Evolutionary conservation across 2,329 filamentous ascomycete species (phyloP), one percentile per base, ranked within the genome.

Genomic region (Aureobasidium sp.): DNA sequence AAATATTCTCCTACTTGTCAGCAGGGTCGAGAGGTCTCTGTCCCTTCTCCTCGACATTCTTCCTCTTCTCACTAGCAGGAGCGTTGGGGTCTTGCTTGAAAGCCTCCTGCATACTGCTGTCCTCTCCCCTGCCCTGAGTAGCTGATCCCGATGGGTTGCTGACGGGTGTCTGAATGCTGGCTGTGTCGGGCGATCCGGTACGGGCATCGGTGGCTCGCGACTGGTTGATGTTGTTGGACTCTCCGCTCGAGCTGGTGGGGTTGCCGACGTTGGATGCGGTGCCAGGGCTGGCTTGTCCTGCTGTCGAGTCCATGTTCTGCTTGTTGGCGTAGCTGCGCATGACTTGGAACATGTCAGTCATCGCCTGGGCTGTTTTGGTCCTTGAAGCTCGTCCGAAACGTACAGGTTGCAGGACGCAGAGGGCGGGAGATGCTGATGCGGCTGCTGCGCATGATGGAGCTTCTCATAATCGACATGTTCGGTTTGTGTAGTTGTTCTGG

Each of bases 41-140:
- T 21, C 65, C 65, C 64, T 62, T 57, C 55, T 63, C 42, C 59
- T 66, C 62, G 1, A 63, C 64, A 60, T 64, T 57, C 57, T 63
- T 38, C 27, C 60, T 63, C 64, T 67, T 66, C 59, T 65, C 61
- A 17, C 59, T 38, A 17, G 62, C 63, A 37, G 65, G 57, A 49
- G 65, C 61, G 15, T 65, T 60, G 29, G 63, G 63, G 19, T 65
- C 64, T 38, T 61, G 62, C 51, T 65, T 64, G 50, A 65, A 57
- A 4, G 61, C 60, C 55, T 65, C 50, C 53, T 64, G 64, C 80
- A 62, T 50, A 15, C 53, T 58, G 19, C 38, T 51, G n/a, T 61
- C 71, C 76, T 2, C 83, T 83, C 45, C 45, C 46, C 50, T 50
- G 27, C 27, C 31, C 31, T 38, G 37, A 4, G 38, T 58, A 8